phyloP scores from a whole-genome alignment of 257 asterid genomes.

The Capsicum baccatum region DNA sequence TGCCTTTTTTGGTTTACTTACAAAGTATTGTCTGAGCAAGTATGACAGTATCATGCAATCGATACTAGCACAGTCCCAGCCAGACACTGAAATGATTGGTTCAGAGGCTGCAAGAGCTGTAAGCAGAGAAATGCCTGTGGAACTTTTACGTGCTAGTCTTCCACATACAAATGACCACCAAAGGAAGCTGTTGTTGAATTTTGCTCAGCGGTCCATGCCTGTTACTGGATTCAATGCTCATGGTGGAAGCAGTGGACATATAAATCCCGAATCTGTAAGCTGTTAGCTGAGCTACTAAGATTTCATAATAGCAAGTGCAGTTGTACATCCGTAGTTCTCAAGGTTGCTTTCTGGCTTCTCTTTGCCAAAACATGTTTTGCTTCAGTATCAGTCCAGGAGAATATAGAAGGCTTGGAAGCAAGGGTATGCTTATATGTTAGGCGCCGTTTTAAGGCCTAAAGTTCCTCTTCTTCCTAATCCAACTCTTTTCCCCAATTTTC shows the following conservation, averaged over 20 bases:
- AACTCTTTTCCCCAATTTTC: background rate
- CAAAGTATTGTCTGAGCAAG: constrained; percentile 49
- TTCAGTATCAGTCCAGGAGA: constrained; percentile 21
- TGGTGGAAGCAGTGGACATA: constrained; percentile 36
- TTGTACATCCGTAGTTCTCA: constrained; percentile 29
- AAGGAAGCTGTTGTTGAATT: constrained; percentile 49
- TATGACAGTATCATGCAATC: constrained; percentile 47
- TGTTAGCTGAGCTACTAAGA: constrained; percentile 22
- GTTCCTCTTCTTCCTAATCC: constrained; percentile 26
- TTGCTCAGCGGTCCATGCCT: constrained; percentile 53
- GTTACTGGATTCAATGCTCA: constrained; percentile 39
- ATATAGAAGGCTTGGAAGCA: constrained; percentile 23
- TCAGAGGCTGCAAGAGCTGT: constrained; percentile 50
- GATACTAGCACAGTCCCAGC: constrained; percentile 30
- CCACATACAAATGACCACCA: constrained; percentile 57
- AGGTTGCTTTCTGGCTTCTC: constrained; percentile 26
- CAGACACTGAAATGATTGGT: constrained; percentile 33
- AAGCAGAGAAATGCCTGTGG: constrained; percentile 56
- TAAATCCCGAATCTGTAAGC: constrained; percentile 32
- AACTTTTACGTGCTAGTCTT: constrained; percentile 57
- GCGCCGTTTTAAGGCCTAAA: constrained; percentile 26
- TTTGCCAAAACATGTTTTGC: constrained; percentile 24
- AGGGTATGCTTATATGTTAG: constrained; percentile 30
- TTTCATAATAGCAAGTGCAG: constrained; percentile 12
- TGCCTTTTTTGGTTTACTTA: constrained; percentile 49